Evolutionary conservation across 1,284 basidiomycete species (phyloP), one percentile per base, ranked within the genome.

Genomic region (Tilletia caries): DNA sequence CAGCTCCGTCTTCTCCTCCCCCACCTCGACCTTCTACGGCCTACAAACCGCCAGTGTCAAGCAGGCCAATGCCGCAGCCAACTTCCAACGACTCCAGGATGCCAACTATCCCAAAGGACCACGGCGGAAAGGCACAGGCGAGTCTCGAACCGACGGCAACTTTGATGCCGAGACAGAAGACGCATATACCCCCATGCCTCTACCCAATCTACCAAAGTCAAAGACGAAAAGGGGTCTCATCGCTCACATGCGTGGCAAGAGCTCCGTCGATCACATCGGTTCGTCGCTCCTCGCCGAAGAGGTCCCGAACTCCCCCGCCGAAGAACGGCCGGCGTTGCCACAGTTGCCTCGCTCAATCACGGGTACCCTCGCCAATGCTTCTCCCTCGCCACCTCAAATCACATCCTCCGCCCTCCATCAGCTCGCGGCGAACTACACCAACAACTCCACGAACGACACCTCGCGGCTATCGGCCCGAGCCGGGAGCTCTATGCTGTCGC

Each of bases 1-100:
- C 18, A 25, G 48, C 48, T 50, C 48, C 48, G 48, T 50, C 48
- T 50, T 50, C 48, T 50, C 48, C 48, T 50, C 48, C 6, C 48
- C 48, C 12, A 50, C 18, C 20, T 50, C 48, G 20, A 50, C 48
- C 48, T 50, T 50, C 48, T 50, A n/a, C 23, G 48, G 48, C 20
- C 48, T 50, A 20, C 48, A 50, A 18, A 50, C 48, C 12, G 48
- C 48, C 20, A 50, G 48, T 2, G 15, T 41, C 48, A 50, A 50
- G 20, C 48, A 50, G 20, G 48, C 48, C 13, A 25, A 8, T 6
- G 48, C 48, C 12, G 18, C 48, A n/a, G 48, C 48, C 12, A 20
- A 50, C 48, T n/a, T 8, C 3, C 48, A 50, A 20, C 48, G 48
- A 1, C 48, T 50, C 23, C 48, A 50, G 20, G 8, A 50, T 6